A percentile compares a stretch with the other conserved stretches of the same genome.
These are phyloP conservation scores for Trichoderma asperelloides DNA, from an alignment of 495 filamentous ascomycete species.

Conservation along the genomic window DNA sequence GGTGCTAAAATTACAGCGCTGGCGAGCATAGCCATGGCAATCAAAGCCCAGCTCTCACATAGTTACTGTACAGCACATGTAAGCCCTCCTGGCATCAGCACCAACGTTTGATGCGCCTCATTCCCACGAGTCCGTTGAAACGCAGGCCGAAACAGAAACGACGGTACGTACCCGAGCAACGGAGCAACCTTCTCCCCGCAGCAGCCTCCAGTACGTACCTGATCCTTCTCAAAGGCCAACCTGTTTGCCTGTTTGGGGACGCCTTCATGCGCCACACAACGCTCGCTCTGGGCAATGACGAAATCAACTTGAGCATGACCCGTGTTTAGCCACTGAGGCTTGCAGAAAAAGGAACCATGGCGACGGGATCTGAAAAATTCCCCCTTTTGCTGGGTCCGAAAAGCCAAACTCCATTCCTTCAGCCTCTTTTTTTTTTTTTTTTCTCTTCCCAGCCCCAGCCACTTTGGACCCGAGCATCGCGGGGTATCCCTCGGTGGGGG, in stretches of 20 bases:
- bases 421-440: neutral
- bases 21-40: too few species aligned
- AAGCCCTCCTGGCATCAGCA: neutral
- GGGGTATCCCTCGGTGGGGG: neutral
- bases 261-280: too few species aligned
- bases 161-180: neutral
- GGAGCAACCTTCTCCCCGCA: neutral
- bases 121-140: neutral
- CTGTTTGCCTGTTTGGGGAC: too few species aligned
- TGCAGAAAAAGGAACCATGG: too few species aligned
- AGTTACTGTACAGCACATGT: too few species aligned
- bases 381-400: neutral
- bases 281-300: too few species aligned
- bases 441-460: neutral
- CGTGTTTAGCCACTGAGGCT: too few species aligned
- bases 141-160: neutral
- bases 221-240: too few species aligned
- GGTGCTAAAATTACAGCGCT: too few species aligned
- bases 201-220: too few species aligned
- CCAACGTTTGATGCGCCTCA: neutral
- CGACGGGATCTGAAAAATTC: too few species aligned
- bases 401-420: neutral
- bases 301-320: too few species aligned
- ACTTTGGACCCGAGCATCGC: neutral
- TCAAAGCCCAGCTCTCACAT: neutral